Evolutionary conservation across 805 yeast genomes (phyloP).

Genomic region (Kodamaea sagamina): DNA sequence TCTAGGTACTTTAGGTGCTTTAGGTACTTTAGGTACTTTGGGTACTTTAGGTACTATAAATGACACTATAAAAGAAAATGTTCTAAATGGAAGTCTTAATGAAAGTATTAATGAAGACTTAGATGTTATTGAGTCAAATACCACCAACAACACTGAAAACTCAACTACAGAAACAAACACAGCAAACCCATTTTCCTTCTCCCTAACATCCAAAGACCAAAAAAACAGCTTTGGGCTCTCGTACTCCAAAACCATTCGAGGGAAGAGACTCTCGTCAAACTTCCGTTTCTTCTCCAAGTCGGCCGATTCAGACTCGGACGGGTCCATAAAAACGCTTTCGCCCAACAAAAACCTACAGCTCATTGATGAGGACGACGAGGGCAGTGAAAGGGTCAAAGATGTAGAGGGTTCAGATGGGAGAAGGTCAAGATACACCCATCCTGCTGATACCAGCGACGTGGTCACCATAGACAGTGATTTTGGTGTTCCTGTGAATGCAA

Average conservation of each 20-base stretch:
- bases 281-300: slow-evolving; percentile 15
- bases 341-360: slow-evolving; percentile 7
- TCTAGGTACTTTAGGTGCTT: no score
- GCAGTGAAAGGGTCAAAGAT: slow-evolving; percentile 20
- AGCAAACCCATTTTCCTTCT: no score
- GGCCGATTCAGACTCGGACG: slow-evolving; percentile 17
- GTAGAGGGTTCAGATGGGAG: slow-evolving; percentile 11
- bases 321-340: slow-evolving; percentile 16
- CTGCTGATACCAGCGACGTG: slow-evolving; percentile 21
- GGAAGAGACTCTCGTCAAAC: slow-evolving; percentile 7
- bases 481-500: slow-evolving; percentile 28
- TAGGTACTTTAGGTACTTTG: no score
- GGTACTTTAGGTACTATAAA: no score
- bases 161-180: neutral
- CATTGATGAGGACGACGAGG: slow-evolving; percentile 18
- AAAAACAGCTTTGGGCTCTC: slow-evolving; percentile 9
- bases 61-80: no score
- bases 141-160: no score
- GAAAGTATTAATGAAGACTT: no score
- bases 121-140: no score
- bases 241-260: slow-evolving; percentile 17
- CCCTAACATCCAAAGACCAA: no score
- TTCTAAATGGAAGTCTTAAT: no score
- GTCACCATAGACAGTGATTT: slow-evolving; percentile 34
- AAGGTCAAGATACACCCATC: slow-evolving; percentile 5